Conservation (phyloP, 2,329 filamentous ascomycete genomes). For the Xylaria sp. region DNA sequence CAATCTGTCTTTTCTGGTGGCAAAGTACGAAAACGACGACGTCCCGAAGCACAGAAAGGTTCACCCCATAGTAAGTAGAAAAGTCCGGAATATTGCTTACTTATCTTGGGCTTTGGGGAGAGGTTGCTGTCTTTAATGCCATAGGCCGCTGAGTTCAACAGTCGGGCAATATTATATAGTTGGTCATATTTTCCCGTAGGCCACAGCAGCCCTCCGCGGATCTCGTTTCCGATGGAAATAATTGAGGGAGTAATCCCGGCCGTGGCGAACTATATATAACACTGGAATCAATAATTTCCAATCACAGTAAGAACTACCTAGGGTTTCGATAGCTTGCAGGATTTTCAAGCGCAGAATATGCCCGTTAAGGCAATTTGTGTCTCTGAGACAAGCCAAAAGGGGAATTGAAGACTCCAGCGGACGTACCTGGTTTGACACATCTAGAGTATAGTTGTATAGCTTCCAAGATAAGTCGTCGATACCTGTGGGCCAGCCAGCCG, state of each 20-base stretch:
- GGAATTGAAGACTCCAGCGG: too few species aligned
- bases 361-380: too few species aligned
- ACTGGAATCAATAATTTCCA: too few species aligned
- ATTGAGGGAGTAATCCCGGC: slow-evolving; percentile 67
- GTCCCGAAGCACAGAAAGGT: background rate
- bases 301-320: too few species aligned
- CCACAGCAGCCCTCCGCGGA: slow-evolving; percentile 73
- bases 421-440: slow-evolving; percentile 69
- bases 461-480: slow-evolving; percentile 68
- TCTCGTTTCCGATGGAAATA: slow-evolving; percentile 79
- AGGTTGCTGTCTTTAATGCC: slow-evolving; percentile 72
- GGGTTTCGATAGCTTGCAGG: too few species aligned
- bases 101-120: slow-evolving; percentile 69
- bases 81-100: slow-evolving; percentile 14
- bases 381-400: too few species aligned
- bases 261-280: slow-evolving; percentile 66
- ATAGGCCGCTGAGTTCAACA: slow-evolving; percentile 71
- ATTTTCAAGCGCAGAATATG: too few species aligned
- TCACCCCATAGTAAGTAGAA: background rate
- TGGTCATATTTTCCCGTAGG: slow-evolving; percentile 67
- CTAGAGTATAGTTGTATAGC: slow-evolving; percentile 75
- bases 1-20: slow-evolving; percentile 6
- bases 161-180: slow-evolving; percentile 67
- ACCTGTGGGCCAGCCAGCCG: slow-evolving; percentile 70
- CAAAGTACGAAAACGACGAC: background rate